Evolutionary conservation across 1,284 basidiomycete genomes (phyloP).

Genomic region (Puccinia polysora): DNA sequence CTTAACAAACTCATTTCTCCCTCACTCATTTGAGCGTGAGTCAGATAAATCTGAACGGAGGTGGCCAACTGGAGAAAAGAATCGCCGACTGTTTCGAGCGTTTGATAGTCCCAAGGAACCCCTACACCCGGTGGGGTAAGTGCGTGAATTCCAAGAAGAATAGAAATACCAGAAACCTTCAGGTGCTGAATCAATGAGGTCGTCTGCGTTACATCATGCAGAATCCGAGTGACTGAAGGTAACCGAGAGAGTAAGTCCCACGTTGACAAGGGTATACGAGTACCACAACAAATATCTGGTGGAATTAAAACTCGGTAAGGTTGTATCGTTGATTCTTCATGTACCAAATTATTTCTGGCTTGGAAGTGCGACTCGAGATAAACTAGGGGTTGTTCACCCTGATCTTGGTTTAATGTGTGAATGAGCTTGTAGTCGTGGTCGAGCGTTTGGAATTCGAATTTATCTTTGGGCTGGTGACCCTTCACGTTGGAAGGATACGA

Average conservation of each 20-base stretch:
- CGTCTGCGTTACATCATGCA: conserved; percentile 64
- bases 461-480: conserved; percentile 8
- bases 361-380: conserved; percentile 28
- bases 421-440: conserved; percentile 28
- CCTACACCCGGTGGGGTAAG: conserved; percentile 65
- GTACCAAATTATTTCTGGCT: conserved; percentile 1
- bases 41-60: conserved; percentile 68
- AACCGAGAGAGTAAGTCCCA: conserved; percentile 60
- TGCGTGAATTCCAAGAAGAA: conserved; percentile 64
- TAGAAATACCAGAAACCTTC: conserved; percentile 61
- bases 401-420: background rate
- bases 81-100: conserved; percentile 76
- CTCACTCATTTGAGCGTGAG: conserved; percentile 68
- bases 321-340: background rate
- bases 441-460: conserved; percentile 16
- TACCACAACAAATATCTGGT: conserved; percentile 59
- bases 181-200: conserved; percentile 59
- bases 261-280: conserved; percentile 58
- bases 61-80: conserved; percentile 70
- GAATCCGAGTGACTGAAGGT: conserved; percentile 63
- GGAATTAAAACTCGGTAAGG: conserved; percentile 57
- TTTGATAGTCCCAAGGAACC: conserved; percentile 69
- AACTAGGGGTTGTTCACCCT: conserved; percentile 14
- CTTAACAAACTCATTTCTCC: conserved; percentile 68
- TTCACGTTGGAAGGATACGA: background rate